Evolutionary conservation across 805 yeast genomes (phyloP).

Genomic region (Schwanniomyces occidentalis): DNA sequence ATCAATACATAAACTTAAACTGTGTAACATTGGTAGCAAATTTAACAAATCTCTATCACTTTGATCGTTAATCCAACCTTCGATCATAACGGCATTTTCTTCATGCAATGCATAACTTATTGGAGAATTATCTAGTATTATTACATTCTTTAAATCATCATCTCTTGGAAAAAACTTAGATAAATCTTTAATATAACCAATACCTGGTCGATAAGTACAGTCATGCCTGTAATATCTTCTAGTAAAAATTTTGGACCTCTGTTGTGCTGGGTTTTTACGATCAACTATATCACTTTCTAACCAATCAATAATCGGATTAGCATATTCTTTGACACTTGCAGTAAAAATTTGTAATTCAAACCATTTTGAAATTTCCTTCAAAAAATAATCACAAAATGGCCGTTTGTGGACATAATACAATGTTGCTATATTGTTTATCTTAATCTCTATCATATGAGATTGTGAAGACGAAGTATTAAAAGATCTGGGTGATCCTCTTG

Average conservation of each 20-base stretch:
- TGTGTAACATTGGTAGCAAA: conserved; percentile 74
- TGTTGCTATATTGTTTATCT: conserved; percentile 66
- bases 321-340: conserved; percentile 91
- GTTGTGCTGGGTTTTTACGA: conserved; percentile 8
- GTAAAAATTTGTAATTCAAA: conserved; percentile 89
- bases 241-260: conserved; percentile 31
- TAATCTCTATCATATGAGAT: conserved; percentile 77
- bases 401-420: conserved; percentile 88
- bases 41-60: conserved; percentile 81
- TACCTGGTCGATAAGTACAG: conserved; percentile 75
- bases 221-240: conserved; percentile 75
- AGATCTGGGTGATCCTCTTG: conserved; percentile 58
- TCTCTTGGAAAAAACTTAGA: conserved; percentile 56
- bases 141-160: conserved; percentile 63
- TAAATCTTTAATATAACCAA: conserved; percentile 69
- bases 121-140: conserved; percentile 92
- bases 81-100: conserved; percentile 87
- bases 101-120: conserved; percentile 81
- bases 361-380: conserved; percentile 80
- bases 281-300: conserved; percentile 60
- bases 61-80: conserved; percentile 99
- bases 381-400: conserved; percentile 86
- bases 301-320: conserved; percentile 95
- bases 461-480: conserved; percentile 36
- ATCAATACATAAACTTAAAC: conserved; percentile 78